Base-by-base conservation (phyloP, 2,329 filamentous ascomycete species). In the Sporothrix brunneoviolacea region DNA sequence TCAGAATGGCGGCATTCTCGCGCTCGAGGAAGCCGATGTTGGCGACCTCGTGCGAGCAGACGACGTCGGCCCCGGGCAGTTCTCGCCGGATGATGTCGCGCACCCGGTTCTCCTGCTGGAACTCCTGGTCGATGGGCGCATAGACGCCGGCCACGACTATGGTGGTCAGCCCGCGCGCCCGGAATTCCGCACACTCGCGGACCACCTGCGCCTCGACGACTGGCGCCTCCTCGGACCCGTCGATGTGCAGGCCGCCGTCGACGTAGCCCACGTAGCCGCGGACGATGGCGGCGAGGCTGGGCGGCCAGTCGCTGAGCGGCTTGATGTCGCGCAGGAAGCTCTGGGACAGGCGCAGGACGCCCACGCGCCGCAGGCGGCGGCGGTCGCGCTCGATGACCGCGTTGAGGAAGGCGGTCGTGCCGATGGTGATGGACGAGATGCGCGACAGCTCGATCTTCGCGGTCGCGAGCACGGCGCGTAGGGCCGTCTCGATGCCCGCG, bases 91-190 rank as follows among this genome's bases (percentile, higher is more conserved):
- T 64, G 39, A 80, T 74, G 2, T 66, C 64, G 4, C 68, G 67
- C 4, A 74, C 76, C 4, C 66, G 62, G 36, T 74, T 66, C 61
- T 81, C 77, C 59, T 81, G 77, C 36, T 62, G 63, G 57, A 73
- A 72, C 4, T 69, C 57, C 10, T 73, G 70, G 57, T 83, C 79
- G 22, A 81, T 76, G 0, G 79, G 77, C 8, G 74, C 77, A 61
- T 79, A 81, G 9, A 81, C 72, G 2, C 78, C 78, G 5, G 75
- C 72, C 4, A 83, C 65, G 0, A 80, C 77, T 3, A 83, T 65
- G 32, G 70, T 70, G n/a, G 49, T 60, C 64, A 66, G 41, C 4
- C 61, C 54, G n/a, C 58, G 56, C 19, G 50, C 47, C 28, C 55
- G 58, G 43, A 66, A 62, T 10, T 28, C 38, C 2, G 22, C 12